Evolutionary conservation across 805 yeast genomes (phyloP).

Genomic region (Wickerhamomyces queroliae): DNA sequence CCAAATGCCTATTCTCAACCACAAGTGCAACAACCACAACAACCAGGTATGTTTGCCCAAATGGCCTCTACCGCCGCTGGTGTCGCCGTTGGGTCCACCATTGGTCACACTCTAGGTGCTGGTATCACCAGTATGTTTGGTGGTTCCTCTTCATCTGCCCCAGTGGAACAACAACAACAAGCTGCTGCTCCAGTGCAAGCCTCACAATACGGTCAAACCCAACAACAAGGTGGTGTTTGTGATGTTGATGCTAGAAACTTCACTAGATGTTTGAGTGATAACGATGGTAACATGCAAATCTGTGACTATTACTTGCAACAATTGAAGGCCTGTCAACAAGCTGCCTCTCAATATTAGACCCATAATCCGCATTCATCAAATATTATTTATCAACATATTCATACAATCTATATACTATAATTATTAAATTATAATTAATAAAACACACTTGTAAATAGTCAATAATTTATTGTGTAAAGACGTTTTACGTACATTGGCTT

Average conservation of each 20-base stretch:
- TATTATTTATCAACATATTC: not conserved
- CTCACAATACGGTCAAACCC: slow-evolving; percentile 26
- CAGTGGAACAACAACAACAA: slow-evolving; percentile 40
- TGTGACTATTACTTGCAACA: slow-evolving; percentile 97
- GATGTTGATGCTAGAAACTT: slow-evolving; percentile 92
- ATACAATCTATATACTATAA: not conserved
- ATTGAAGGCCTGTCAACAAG: slow-evolving; percentile 95
- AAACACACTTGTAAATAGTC: not conserved
- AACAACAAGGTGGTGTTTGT: slow-evolving; percentile 55
- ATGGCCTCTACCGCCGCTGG: slow-evolving; percentile 99
- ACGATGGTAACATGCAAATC: slow-evolving; percentile 92
- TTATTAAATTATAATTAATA: not conserved
- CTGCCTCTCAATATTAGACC: slow-evolving; percentile 69
- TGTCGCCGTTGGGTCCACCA: slow-evolving; percentile 97
- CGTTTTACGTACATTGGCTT: too few species aligned
- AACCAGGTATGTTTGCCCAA: slow-evolving; percentile 90
- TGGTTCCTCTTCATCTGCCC: slow-evolving; percentile 66
- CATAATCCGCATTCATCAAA: not conserved
- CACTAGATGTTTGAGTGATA: slow-evolving; percentile 92
- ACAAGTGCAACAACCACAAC: slow-evolving; percentile 48
- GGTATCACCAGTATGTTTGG: slow-evolving; percentile 89
- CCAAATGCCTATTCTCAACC: slow-evolving; percentile 42
- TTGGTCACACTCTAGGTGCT: slow-evolving; percentile 95
- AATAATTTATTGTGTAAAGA: too few species aligned
- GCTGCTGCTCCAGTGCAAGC: slow-evolving; percentile 32